Evolutionary conservation across 768 basidiomycete species (phyloP).

Genomic region (Pulveroboletus ravenelii): DNA sequence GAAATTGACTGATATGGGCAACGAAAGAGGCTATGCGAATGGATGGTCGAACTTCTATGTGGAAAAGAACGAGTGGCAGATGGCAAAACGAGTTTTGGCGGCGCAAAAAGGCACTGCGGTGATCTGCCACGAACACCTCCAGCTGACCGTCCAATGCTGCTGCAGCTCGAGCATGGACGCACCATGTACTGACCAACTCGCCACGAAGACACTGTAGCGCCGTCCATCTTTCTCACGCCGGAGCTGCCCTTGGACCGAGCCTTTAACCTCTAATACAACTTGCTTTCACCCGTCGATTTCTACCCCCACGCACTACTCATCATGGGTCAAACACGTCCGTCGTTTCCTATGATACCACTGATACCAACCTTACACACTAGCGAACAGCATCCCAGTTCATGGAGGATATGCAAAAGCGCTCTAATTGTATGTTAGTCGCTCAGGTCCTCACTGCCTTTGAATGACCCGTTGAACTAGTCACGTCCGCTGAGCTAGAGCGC

Average conservation of each 20-base stretch:
- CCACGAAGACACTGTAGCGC: neutral
- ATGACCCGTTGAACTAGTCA: slow-evolving; percentile 56
- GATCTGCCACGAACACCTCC: slow-evolving; percentile 2
- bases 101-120: neutral
- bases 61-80: slow-evolving; percentile 15
- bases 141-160: slow-evolving; percentile 2
- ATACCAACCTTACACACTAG: slow-evolving; percentile 5
- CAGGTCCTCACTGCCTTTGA: neutral
- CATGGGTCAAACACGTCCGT: slow-evolving; percentile 86
- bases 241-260: neutral
- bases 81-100: slow-evolving; percentile 6
- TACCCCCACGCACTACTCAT: slow-evolving; percentile 18
- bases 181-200: slow-evolving; percentile 15
- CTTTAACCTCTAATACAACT: neutral
- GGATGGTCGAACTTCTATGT: slow-evolving; percentile 25
- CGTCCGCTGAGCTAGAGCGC: slow-evolving; percentile 86
- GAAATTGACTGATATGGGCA: slow-evolving; percentile 13
- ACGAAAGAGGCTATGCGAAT: slow-evolving; percentile 15
- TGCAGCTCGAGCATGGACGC: slow-evolving; percentile 16
- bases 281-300: neutral
- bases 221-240: slow-evolving; percentile 19
- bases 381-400: slow-evolving; percentile 83
- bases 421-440: slow-evolving; percentile 75
- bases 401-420: slow-evolving; percentile 95
- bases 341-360: neutral